Conservation (phyloP, 495 filamentous ascomycete genomes). For the Cercophora samala region DNA sequence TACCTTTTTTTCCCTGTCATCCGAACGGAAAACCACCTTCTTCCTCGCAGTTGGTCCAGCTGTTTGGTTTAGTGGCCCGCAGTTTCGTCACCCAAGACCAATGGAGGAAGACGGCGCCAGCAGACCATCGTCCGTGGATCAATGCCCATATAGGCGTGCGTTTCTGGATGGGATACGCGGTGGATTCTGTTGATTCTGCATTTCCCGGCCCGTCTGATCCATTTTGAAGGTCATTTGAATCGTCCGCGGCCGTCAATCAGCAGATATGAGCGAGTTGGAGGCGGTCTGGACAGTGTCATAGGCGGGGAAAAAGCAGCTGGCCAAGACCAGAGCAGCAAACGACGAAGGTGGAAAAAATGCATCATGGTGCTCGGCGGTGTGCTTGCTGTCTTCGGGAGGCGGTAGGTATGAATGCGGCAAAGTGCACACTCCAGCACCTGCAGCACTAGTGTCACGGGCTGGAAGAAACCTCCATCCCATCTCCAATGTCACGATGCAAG, state of each 20-base stretch:
- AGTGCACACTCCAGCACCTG: background rate
- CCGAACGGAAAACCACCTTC: background rate
- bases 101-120: conserved; percentile 6
- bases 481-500: background rate
- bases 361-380: background rate
- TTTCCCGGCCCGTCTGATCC: background rate
- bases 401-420: background rate
- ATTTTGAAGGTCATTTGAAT: background rate
- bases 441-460: background rate
- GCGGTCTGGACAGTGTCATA: background rate
- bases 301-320: background rate
- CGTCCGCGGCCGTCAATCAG: background rate
- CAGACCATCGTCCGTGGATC: background rate
- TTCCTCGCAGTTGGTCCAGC: conserved; percentile 3
- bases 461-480: background rate
- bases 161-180: background rate
- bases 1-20: background rate
- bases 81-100: conserved; percentile 4
- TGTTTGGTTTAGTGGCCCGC: conserved; percentile 5
- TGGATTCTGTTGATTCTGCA: background rate
- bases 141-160: background rate
- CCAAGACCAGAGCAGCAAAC: background rate
- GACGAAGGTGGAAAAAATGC: background rate
- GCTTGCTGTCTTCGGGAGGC: background rate
- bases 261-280: background rate